Evolutionary conservation across 495 filamentous ascomycete genomes (phyloP), one percentile per base, ranked within the genome.

Genomic region (Peziza echinospora): DNA sequence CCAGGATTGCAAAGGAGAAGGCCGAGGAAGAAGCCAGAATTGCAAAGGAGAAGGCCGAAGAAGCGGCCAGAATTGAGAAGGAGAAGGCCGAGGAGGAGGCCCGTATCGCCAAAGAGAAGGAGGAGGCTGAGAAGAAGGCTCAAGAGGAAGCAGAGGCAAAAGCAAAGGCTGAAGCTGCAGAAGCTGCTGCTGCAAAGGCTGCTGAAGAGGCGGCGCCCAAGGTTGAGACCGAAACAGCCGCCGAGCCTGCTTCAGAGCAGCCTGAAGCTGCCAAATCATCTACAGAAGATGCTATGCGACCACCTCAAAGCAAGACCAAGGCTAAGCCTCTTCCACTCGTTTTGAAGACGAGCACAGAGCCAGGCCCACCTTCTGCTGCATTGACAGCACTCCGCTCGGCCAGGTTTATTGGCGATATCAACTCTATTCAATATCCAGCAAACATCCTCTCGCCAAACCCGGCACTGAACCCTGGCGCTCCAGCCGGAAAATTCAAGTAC

Each of bases 361-460:
- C 89, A 40, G 30, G 30, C 6, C 30, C 30, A 17, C 30, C 30
- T 17, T 37, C 30, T 37, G 26, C 26, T 7, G 85, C 83, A 40
- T 80, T 99, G 56, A 86, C 87, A 60, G 76, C 87, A 11, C 71
- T 99, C 26, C 80, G 80, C 57, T 84, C 84, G 6, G 84, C 89
- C 47, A 79, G 86, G 21, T 82, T 85, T 62, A 64, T 99, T 24
- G 67, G 73, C 4, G 72, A 84, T 46, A 71, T 86, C 40, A 70
- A 63, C 50, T 68, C 75, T 49, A 57, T 78, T 48, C 64, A 65
- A 17, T 99, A 99, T 63, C 89, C 89, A 9, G 62, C 73, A 1
- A 75, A 77, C 23, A 75, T 93, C 56, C 73, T 65, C 13, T 92
- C 87, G 28, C 89, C 89, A 7, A 93, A 93, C 59, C 82, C 86